A percentile compares a stretch with the other conserved stretches of the same genome.
Conservation (phyloP, 139 green algal species). For the Chlamydomonas incerta region DNA sequence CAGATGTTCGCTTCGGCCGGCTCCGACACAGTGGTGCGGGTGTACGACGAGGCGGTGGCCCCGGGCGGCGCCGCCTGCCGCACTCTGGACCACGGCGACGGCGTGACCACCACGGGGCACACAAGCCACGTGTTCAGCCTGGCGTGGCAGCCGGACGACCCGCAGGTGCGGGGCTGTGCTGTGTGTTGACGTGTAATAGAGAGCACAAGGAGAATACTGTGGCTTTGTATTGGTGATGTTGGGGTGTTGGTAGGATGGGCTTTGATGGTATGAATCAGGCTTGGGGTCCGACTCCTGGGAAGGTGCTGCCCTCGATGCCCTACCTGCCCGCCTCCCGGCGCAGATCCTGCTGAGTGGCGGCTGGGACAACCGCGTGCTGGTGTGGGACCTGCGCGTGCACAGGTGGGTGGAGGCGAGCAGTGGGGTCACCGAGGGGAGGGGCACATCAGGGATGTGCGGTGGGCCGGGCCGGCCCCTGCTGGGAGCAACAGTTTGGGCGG, state of each 20-base stretch:
- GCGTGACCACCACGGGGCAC: constrained; percentile 51
- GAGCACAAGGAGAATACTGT: no score
- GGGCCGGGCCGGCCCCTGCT: no score
- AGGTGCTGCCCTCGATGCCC: no score
- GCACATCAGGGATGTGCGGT: no score
- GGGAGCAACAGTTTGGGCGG: no score
- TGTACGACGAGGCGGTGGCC: constrained; percentile 63
- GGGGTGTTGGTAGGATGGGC: background rate
- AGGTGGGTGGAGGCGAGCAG: background rate
- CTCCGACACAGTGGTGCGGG: constrained; percentile 56
- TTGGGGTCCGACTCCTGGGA: no score
- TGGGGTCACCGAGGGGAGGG: no score
- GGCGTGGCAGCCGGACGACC: constrained; percentile 58
- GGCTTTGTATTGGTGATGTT: background rate
- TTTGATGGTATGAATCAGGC: background rate
- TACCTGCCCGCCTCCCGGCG: background rate
- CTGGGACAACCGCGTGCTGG: constrained; percentile 73
- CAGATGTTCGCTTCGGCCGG: constrained; percentile 63
- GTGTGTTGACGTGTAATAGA: no score
- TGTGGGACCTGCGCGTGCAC: constrained; percentile 72
- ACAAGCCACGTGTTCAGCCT: constrained; percentile 62
- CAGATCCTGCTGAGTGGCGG: constrained; percentile 68
- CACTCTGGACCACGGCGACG: constrained; percentile 55
- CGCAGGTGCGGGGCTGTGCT: constrained; percentile 45
- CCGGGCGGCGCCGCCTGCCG: background rate